Base-by-base conservation (phyloP, 768 basidiomycete genomes). In the Naganishia antarctica region DNA sequence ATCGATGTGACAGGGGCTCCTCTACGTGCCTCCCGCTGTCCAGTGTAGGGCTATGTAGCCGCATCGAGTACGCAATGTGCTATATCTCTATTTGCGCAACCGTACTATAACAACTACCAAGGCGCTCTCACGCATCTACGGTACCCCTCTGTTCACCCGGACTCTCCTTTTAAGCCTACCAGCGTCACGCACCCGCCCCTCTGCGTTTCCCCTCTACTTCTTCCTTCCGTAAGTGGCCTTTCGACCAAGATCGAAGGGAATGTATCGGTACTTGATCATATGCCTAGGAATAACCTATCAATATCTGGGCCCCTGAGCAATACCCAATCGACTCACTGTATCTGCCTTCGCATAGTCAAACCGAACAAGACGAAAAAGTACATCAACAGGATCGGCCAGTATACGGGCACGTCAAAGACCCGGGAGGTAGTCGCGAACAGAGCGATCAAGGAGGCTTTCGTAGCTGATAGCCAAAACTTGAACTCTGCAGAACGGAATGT, bases 191-290 rank as follows among this genome's bases (percentile, higher is more conserved):
- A n/a, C n/a, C n/a, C n/a, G 15, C 34, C 15, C 15, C 34, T 37
- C 34, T 37, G 8, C 8, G 8, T 37, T 37, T 29, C 25, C 3
- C 29, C 15, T 51, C 31, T 60, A 65, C 64, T 71, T 72, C 65
- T 75, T 76, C 63, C 72, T 69, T 3, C 89, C 89, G 69, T 93
- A 97, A 47, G 89, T 85, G 64, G 89, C 82, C 81, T 97, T 97
- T 74, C 91, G 87, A 31, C 92, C 94, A 66, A 97, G 83, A 74
- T 97, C 94, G 79, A 93, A 97, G 25, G 93, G 92, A 65, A 93
- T 81, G 79, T 92, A 97, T 77, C 91, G 91, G 82, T 97, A 98
- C 79, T 96, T 96, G 81, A 96, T 88, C 94, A 98, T 98, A 79
- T 99, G 94, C 72, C 91, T 93, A 72, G 18, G 13, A 57, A 21